These are phyloP conservation scores for Closterium sp. DNA, from an alignment of 139 green algal genomes.

Conservation along the genomic window DNA sequence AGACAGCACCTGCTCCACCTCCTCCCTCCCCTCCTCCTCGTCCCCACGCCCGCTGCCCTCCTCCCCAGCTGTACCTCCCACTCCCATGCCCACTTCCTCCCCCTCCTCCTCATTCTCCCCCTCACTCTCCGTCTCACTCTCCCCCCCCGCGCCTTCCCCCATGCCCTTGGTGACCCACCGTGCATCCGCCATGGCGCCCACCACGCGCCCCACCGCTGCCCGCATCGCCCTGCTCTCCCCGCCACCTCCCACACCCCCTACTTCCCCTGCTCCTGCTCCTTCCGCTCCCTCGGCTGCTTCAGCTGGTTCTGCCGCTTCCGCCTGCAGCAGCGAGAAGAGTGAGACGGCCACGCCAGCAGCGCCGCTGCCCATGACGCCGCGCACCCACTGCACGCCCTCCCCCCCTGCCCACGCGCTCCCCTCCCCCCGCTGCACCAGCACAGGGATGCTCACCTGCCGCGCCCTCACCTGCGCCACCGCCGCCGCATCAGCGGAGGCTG, in stretches of 20 bases:
- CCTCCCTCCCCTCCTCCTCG: neutral
- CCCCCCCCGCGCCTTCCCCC: too few species aligned
- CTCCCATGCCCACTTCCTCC: neutral
- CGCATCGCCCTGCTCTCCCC: neutral
- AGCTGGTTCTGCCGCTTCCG: neutral
- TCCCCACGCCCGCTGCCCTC: too few species aligned
- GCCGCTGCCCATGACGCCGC: neutral
- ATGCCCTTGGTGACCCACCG: neutral
- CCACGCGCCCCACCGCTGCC: neutral
- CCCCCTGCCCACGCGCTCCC: neutral
- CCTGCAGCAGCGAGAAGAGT: neutral
- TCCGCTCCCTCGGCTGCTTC: neutral
- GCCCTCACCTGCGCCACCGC: neutral
- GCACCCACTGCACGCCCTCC: neutral
- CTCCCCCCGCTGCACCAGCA: neutral
- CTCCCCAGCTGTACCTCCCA: neutral
- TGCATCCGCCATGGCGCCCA: neutral
- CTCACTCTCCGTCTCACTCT: neutral
- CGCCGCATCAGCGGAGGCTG: too few species aligned
- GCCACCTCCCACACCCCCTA: too few species aligned
- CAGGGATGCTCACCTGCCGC: neutral
- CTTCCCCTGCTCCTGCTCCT: neutral
- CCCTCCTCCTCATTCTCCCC: neutral
- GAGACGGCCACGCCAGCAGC: neutral
- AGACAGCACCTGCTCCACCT: slow-evolving; percentile 7